A percentile compares a stretch with the other conserved stretches of the same genome.
Evolutionary conservation across 768 basidiomycete species (phyloP).

Genomic region (Tricholoma furcatifolium): DNA sequence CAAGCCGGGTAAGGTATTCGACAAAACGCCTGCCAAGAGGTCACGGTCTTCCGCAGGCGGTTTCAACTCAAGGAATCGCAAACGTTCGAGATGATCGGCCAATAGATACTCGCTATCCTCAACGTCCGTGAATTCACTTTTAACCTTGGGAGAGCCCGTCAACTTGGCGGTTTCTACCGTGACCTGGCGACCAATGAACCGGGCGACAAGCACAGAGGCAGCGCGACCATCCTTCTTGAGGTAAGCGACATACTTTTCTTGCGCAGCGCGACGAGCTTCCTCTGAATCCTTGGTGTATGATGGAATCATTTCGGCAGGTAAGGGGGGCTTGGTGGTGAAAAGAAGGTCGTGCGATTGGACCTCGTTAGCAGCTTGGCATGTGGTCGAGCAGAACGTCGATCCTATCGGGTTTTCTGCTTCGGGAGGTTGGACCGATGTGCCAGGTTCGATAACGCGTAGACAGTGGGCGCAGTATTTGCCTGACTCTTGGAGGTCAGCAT

Average conservation of each 20-base stretch:
- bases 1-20: constrained; percentile 64
- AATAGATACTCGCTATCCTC: constrained; percentile 57
- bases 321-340: constrained; percentile 63
- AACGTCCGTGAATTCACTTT: constrained; percentile 44
- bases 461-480: constrained; percentile 76
- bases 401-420: constrained; percentile 47
- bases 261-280: constrained; percentile 55
- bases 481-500: constrained; percentile 64
- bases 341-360: constrained; percentile 66
- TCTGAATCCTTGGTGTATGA: constrained; percentile 27
- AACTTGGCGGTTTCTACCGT: constrained; percentile 62
- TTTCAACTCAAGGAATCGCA: constrained; percentile 62
- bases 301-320: constrained; percentile 46
- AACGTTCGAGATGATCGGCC: constrained; percentile 75
- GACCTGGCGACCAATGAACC: constrained; percentile 73
- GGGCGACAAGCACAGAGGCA: constrained; percentile 59
- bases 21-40: constrained; percentile 53
- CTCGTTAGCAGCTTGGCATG: constrained; percentile 56
- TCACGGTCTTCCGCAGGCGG: constrained; percentile 47
- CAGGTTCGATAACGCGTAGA: constrained; percentile 54
- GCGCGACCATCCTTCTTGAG: constrained; percentile 46
- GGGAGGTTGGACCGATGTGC: constrained; percentile 41
- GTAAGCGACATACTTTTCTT: constrained; percentile 55
- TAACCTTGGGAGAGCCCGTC: constrained; percentile 20
- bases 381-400: constrained; percentile 72